Conservation (phyloP, 208 protist species). For the Porcisia hertigi region DNA sequence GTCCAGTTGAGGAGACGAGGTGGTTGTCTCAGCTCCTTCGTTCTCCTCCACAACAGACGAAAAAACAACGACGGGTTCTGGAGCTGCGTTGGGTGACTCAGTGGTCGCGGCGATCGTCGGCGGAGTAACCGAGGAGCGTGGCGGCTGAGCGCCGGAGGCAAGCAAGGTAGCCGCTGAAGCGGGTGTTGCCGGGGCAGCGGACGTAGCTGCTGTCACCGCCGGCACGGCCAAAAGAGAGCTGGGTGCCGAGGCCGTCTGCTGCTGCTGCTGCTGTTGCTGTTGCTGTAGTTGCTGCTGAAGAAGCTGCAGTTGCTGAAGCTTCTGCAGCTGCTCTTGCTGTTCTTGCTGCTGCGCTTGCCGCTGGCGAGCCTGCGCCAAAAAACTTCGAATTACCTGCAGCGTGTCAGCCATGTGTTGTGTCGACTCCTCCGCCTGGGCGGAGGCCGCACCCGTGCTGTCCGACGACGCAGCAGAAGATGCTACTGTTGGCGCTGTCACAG, state of each 20-base stretch:
- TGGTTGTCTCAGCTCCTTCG: background rate
- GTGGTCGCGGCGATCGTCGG: slow-evolving; percentile 1
- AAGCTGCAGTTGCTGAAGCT: slow-evolving; percentile 13
- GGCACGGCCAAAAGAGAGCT: background rate
- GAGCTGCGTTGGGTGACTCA: background rate
- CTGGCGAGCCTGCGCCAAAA: slow-evolving; percentile 31
- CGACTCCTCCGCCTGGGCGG: slow-evolving; percentile 21
- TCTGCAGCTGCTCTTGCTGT: slow-evolving; percentile 11
- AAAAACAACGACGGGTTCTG: background rate
- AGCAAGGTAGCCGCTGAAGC: background rate
- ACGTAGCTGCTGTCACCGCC: slow-evolving; percentile 2
- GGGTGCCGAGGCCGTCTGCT: slow-evolving; percentile 2
- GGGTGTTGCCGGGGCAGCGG: background rate
- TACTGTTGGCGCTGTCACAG: slow-evolving; percentile 13
- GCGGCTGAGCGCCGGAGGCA: background rate
- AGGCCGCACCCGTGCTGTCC: background rate
- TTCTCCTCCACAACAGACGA: background rate
- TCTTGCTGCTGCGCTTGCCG: slow-evolving; percentile 22
- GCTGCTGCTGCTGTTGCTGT: slow-evolving; percentile 18
- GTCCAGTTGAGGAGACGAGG: background rate
- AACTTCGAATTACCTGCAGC: slow-evolving; percentile 29
- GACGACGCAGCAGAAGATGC: slow-evolving; percentile 5
- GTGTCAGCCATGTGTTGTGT: slow-evolving; percentile 21
- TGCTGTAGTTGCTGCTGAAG: slow-evolving; percentile 13
- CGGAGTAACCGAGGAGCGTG: slow-evolving; percentile 9